phyloP scores from a whole-genome alignment of 129 eudicot species.

The Cynara cardunculus region DNA sequence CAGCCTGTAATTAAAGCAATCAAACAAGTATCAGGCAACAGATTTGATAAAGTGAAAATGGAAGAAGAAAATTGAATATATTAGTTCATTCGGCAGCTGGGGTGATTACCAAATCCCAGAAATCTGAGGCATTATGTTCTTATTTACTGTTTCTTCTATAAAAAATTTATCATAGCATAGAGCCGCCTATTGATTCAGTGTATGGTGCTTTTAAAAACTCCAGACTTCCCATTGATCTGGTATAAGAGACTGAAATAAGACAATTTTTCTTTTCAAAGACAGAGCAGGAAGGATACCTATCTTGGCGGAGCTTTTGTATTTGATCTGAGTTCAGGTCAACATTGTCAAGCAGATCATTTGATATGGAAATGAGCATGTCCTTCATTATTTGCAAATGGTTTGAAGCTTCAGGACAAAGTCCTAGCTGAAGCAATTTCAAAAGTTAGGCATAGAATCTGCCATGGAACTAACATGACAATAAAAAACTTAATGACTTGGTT shows the following conservation, averaged over 20 bases:
- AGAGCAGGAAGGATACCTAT: conserved; percentile 52
- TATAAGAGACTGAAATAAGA: not conserved
- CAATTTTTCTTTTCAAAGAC: conserved; percentile 1
- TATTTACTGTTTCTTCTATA: not conserved
- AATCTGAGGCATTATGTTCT: not conserved
- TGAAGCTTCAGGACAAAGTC: conserved; percentile 78
- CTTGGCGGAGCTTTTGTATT: conserved; percentile 75
- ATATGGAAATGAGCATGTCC: conserved; percentile 77
- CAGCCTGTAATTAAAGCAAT: conserved; percentile 41
- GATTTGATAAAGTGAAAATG: too few species aligned
- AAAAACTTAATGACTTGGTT: not conserved
- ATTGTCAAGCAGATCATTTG: conserved; percentile 94
- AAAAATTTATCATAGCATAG: not conserved
- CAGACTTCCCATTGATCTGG: not conserved
- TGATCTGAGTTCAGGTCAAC: conserved; percentile 51
- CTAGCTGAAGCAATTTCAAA: conserved; percentile 56
- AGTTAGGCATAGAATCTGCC: conserved; percentile 11
- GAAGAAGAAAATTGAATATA: not conserved
- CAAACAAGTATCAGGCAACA: conserved; percentile 17
- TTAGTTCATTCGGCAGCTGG: not conserved
- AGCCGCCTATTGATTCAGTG: not conserved
- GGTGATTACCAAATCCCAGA: not conserved
- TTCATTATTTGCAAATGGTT: conserved; percentile 78
- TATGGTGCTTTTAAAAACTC: not conserved
- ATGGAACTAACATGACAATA: conserved; percentile 11